Base-by-base conservation (phyloP, 768 basidiomycete species). In the Lactarius quietus region DNA sequence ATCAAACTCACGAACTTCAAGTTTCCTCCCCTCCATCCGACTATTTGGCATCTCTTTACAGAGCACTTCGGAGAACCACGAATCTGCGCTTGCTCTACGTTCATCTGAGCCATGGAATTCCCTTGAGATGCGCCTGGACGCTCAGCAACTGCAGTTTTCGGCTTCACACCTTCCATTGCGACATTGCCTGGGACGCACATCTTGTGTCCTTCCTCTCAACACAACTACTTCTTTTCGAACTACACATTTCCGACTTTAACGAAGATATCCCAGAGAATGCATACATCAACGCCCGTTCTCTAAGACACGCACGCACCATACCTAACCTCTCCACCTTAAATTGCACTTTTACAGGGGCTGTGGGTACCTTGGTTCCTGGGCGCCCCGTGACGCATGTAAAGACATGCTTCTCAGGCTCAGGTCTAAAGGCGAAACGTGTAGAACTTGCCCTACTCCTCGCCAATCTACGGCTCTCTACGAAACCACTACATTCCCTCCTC, bases 321-420 rank as follows among this genome's bases (percentile, higher is more conserved):
- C 82, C 84, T 39, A 75, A 76, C 55, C 75, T 89, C 28, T 77
- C 82, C 6, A 80, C 76, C 29, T 73, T 89, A 48, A 86, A 88
- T 74, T 89, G 88, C 73, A 87, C 87, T 1, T 88, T 88, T 73
- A 76, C 82, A 20, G 86, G 86, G 73, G 88, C 86, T 1, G 87
- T 84, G 4, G 78, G 78, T 57, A 79, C 79, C 18, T 74, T 89
- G 12, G 79, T 84, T 26, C 86, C 87, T 1, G 78, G 78, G 14
- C 80, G 87, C 3, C 86, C 87, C 8, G 74, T 90, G 45, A 80
- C 82, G 1, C 82, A 81, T 61, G 78, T 89, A 63, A 89, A 89
- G 74, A 87, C 87, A 7, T 88, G 87, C 70, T 86, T 89, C 73
- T 87, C 87, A 28, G 77, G 78, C 59, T 76, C 82, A n/a, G 78